Conservation (phyloP, 202 grass and related monocot genomes). For the Alloteropsis angusta region DNA sequence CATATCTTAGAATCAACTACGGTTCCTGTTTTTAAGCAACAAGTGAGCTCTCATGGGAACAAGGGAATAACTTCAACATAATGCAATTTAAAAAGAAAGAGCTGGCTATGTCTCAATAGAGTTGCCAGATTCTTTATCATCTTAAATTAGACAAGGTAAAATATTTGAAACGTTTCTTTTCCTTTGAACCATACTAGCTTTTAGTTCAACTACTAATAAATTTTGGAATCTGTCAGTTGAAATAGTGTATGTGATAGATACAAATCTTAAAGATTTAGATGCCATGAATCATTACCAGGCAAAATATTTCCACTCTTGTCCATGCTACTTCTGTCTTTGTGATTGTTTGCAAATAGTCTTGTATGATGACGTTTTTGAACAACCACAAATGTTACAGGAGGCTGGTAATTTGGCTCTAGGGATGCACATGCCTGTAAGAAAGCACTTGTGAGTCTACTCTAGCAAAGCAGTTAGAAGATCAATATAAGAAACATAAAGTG, state of each 20-base stretch:
- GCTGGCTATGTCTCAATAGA: neutral
- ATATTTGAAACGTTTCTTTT: neutral
- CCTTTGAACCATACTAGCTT: neutral
- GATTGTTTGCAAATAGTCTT: slow-evolving; percentile 75
- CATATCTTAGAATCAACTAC: slow-evolving; percentile 85
- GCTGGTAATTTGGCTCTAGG: slow-evolving; percentile 78
- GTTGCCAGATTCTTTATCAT: neutral
- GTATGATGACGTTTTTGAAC: slow-evolving; percentile 92
- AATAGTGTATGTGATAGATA: neutral
- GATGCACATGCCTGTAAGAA: slow-evolving; percentile 72
- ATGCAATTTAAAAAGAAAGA: neutral
- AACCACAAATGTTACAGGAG: slow-evolving; percentile 84
- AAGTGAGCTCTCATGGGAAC: neutral
- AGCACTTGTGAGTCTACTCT: slow-evolving; percentile 6
- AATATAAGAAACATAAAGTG: neutral
- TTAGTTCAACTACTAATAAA: neutral
- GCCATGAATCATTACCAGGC: slow-evolving; percentile 47
- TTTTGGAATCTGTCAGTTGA: neutral
- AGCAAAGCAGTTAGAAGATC: neutral
- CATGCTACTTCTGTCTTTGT: slow-evolving; percentile 66
- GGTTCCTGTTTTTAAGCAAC: slow-evolving; percentile 41
- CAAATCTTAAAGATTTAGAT: slow-evolving; percentile 2
- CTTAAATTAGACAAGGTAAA: neutral
- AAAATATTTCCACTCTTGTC: slow-evolving; percentile 89
- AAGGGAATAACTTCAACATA: neutral